Evolutionary conservation across 768 basidiomycete species (phyloP), one percentile per base, ranked within the genome.

Genomic region (Mycena venus): DNA sequence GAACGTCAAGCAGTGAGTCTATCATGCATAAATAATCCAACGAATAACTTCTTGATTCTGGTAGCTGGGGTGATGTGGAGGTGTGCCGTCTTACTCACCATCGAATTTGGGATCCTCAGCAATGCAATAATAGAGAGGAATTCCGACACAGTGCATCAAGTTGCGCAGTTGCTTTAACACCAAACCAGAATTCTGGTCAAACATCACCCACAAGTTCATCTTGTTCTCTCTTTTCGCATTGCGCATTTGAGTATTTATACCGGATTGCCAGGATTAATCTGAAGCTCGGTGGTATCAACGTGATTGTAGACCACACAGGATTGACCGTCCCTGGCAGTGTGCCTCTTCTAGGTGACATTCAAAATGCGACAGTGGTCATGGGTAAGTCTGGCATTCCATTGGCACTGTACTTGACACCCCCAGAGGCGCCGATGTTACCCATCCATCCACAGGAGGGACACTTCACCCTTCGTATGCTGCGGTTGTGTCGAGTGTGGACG

Each of bases 261-360:
- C 23, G 49, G 2, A 10, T 51, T 5, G 15, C 44, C n/a, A 51
- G 49, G 15, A 51, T 51, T 23, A 51, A 51, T 25, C 9, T 94
- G 27, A 96, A 96, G 80, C 86, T 95, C 0, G 95, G 95, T 15
- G 95, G 95, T 2, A 92, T 95, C 79, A 96, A 96, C 78, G 89
- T 90, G 0, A 86, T 96, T 32, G 93, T 94, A 0, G 92, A 94
- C 56, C 87, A 92, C 0, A 83, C 87, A 17, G 53, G 17, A 0
- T 40, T 38, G 19, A 8, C 25, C 17, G 34, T 56, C 17, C 27
- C 36, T 7, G 17, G 23, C 21, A n/a, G 44, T n/a, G n/a, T 34
- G 1, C 49, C 60, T 17, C 60, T 70, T 12, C 60, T 70, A 3
- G 68, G 68, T 25, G 60, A 53, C 21, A 1, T 31, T 4, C 29